Conservation (phyloP, 2,329 filamentous ascomycete species). For the Alternaria gaisen region DNA sequence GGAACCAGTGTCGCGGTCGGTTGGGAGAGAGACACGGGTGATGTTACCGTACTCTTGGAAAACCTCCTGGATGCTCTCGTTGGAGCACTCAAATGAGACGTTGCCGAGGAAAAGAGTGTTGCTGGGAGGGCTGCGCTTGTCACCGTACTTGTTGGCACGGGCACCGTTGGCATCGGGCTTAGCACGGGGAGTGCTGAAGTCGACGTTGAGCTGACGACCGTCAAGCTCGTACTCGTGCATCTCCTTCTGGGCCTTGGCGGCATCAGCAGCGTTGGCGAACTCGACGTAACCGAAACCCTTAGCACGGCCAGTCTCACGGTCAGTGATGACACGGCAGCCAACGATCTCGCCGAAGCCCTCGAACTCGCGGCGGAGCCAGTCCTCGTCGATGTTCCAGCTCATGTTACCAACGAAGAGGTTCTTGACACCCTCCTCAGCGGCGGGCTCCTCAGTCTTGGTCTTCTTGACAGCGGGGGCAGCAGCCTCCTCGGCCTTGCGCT, state of each 20-base stretch:
- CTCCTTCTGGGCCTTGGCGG: slow-evolving; percentile 74
- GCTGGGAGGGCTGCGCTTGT: slow-evolving; percentile 79
- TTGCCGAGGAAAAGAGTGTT: slow-evolving; percentile 94
- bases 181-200: slow-evolving; percentile 75
- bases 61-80: slow-evolving; percentile 76
- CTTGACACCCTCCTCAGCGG: slow-evolving; percentile 58
- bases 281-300: slow-evolving; percentile 96
- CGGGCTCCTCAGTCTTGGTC: slow-evolving; percentile 66
- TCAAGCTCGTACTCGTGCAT: slow-evolving; percentile 80
- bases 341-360: slow-evolving; percentile 77
- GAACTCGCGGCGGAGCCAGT: slow-evolving; percentile 82
- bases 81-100: slow-evolving; percentile 82
- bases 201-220: slow-evolving; percentile 77
- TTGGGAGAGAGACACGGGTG: slow-evolving; percentile 85
- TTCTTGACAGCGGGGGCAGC: slow-evolving; percentile 69
- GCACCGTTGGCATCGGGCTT: slow-evolving; percentile 59
- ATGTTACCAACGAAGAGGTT: slow-evolving; percentile 92
- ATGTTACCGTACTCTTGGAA: slow-evolving; percentile 77
- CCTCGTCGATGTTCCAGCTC: slow-evolving; percentile 89
- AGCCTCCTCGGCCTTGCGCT: slow-evolving; percentile 70
- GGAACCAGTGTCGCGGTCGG: slow-evolving; percentile 82
- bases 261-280: slow-evolving; percentile 73
- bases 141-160: slow-evolving; percentile 76
- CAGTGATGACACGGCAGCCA: slow-evolving; percentile 81
- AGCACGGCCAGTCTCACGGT: slow-evolving; percentile 81